Conservation (phyloP, 2,329 filamentous ascomycete genomes). For the Mycosphaerella sp. region DNA sequence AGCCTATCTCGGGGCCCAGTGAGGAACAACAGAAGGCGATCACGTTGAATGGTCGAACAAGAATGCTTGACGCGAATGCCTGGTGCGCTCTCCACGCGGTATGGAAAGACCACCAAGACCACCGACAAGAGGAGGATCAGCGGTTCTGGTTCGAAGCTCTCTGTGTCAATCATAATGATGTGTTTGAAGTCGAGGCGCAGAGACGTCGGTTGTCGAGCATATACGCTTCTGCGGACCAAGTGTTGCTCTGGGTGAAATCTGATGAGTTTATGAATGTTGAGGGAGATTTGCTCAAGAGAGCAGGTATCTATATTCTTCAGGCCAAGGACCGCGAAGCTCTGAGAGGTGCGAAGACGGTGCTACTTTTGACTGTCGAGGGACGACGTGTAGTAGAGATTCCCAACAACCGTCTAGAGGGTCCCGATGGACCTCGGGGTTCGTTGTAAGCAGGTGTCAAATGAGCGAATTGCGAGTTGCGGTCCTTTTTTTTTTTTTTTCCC, state of each 20-base stretch:
- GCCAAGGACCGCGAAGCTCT: neutral
- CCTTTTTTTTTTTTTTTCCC: no score
- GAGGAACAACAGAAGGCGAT: constrained; percentile 3
- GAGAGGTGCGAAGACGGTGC: neutral
- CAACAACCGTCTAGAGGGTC: neutral
- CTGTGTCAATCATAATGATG: constrained; percentile 8
- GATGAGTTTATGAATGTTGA: neutral
- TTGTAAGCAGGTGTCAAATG: no score
- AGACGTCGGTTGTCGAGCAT: neutral
- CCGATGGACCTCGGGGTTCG: no score
- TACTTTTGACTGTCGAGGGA: neutral
- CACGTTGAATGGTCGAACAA: constrained; percentile 15
- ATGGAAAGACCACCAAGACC: neutral
- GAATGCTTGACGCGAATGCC: constrained; percentile 6
- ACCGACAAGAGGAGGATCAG: neutral
- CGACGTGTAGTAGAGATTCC: neutral
- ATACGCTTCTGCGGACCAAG: constrained; percentile 2
- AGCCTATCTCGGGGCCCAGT: neutral
- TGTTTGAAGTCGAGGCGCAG: constrained; percentile 2
- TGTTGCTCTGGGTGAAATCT: neutral
- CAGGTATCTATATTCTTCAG: neutral
- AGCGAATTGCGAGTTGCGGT: no score
- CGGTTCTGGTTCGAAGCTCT: constrained; percentile 8
- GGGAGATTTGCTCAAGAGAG: neutral
- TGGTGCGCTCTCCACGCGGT: constrained; percentile 8